Base-by-base conservation (phyloP, 2,329 filamentous ascomycete species). In the Botrytis tulipae region DNA sequence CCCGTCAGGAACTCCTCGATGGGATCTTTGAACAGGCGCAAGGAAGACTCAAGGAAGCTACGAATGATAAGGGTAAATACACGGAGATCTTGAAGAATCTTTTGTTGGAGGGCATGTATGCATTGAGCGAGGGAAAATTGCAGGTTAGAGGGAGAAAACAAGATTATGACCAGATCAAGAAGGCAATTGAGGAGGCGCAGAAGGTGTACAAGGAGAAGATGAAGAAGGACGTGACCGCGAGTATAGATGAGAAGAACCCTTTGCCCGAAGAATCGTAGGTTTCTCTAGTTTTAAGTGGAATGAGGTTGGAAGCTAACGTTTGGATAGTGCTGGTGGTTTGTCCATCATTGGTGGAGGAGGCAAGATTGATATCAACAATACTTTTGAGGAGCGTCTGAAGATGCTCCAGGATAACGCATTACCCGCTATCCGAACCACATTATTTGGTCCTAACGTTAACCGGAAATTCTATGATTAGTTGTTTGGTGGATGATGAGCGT, bases 291-390 rank as follows among this genome's bases (percentile, higher is more conserved):
- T 65, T 42, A 25, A 14, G 46, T 73, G 9, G 9, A 29, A 29
- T 35, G 20, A 71, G 63, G 48, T 63, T 37, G 42, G 37, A 60
- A 71, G 37, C 74, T 76, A 72, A 75, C 63, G 65, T 51, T 14
- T 42, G 18, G 46, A 75, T 78, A 98, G 96, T 80, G 88, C 94
- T 74, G 96, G 96, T 75, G 96, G 96, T 79, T 87, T 97, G 73
- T 83, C 89, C 74, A 90, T 99, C 77, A 84, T 97, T 72, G 94
- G 95, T 77, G 91, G 92, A 78, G 87, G 87, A 77, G 96, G 96
- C 82, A 98, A 95, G 88, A 98, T 99, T 82, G 94, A 97, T 80
- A 95, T 99, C 83, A 95, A 98, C 89, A 98, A 99, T 87, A 98
- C 96, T 72, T 93, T 98, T 78, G 96, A 98, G 82, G 93, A 97